Evolutionary conservation across 306 rosid species (phyloP), one percentile per base, ranked within the genome.

Genomic region (Urtica urens): DNA sequence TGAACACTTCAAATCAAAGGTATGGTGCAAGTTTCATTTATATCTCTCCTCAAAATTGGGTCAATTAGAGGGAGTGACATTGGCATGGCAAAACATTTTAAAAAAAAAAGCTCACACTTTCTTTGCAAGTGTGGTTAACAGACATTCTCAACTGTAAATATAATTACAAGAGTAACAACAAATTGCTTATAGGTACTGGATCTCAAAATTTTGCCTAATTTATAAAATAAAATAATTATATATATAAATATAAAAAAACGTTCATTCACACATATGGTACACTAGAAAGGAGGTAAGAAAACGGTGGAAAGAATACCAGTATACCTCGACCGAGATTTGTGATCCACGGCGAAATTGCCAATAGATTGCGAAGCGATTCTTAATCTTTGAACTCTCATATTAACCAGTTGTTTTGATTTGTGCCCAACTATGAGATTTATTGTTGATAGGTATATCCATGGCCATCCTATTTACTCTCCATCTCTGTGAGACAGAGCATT

Each of bases 191-290:
- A 30, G 52, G 53, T 27, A 34, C 29, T 19, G 55, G 45, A 35
- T 51, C 63, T 62, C 78, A 72, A 72, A 72, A 72, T 72, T 63
- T 54, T 46, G 49, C 56, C 41, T 28, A 45, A n/a, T n/a, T n/a
- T n/a, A n/a, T n/a, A n/a, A n/a, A n/a, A n/a, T n/a, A n/a, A n/a
- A n/a, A n/a, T n/a, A n/a, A n/a, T n/a, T n/a, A n/a, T n/a, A n/a
- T n/a, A n/a, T n/a, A n/a, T 62, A 66, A 34, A 63, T 55, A 40
- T 57, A 46, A 55, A 57, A 57, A 57, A 53, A 23, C 62, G 40
- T 34, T 26, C 63, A 60, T 28, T 28, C 33, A 28, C 69, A 56
- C 66, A 48, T 65, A 71, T 58, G 63, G 38, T 72, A 66, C 70
- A 62, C 66, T 47, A 51, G 19, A 31, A 39, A n/a, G n/a, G n/a